Conservation (phyloP, 371 early-diverging fungal species). For the Mortierella sp. region DNA sequence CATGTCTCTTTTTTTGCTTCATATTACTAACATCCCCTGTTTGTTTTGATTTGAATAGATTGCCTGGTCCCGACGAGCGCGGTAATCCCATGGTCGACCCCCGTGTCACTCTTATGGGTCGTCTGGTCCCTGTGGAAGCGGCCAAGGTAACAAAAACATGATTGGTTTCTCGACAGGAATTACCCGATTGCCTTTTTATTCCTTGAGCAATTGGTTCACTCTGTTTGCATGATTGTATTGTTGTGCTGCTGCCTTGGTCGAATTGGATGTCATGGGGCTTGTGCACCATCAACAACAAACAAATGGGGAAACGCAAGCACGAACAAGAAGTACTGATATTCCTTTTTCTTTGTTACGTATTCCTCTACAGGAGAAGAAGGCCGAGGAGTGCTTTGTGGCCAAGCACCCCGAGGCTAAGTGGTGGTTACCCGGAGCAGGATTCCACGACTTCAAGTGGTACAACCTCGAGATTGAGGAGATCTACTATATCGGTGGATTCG, state of each 20-base stretch:
- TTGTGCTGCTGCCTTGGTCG: too few species aligned
- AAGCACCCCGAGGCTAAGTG: constrained; percentile 65
- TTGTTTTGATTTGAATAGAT: constrained; percentile 1
- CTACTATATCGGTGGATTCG: constrained; percentile 72
- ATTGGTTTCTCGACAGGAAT: neutral
- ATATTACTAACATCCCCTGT: neutral
- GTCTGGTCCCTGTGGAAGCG: constrained; percentile 50
- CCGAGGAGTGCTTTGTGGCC: constrained; percentile 56
- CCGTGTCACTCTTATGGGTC: constrained; percentile 65
- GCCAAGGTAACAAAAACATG: constrained; percentile 43
- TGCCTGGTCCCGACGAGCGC: constrained; percentile 32
- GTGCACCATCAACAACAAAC: neutral
- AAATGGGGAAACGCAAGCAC: neutral
- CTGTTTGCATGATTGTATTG: neutral
- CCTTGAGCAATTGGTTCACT: too few species aligned
- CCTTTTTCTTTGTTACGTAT: neutral
- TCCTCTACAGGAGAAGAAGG: constrained; percentile 40
- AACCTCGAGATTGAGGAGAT: constrained; percentile 61
- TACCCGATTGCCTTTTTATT: too few species aligned
- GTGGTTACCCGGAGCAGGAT: constrained; percentile 56
- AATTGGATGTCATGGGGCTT: neutral
- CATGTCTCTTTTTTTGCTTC: too few species aligned
- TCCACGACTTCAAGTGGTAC: constrained; percentile 70
- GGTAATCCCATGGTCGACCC: constrained; percentile 63
- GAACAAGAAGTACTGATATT: neutral